Base-by-base conservation (phyloP, 352 stramenopile species). In the Globisporangium echinulatum region DNA sequence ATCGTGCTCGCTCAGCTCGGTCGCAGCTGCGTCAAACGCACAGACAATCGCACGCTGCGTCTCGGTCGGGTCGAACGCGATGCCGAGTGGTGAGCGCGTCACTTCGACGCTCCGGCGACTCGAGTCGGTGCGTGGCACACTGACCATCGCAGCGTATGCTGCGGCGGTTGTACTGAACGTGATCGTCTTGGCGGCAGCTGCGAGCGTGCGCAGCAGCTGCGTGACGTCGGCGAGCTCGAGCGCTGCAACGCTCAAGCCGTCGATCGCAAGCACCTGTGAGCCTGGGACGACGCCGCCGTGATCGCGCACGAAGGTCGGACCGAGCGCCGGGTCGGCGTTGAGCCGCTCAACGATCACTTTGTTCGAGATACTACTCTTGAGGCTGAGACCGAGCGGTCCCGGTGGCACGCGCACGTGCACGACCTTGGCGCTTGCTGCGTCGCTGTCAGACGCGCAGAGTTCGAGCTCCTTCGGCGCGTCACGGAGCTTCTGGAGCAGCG, bases 381-480 rank as follows among this genome's bases (percentile, higher is more conserved):
- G 57, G 47, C 82, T 74, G 36, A 87, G 70, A 3, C 79, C 79
- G 14, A 88, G 64, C 3, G 79, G 64, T 3, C 79, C 79, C n/a
- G 70, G 48, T 0, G 68, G 67, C 5, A 88, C 59, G 6, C 59
- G 67, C 9, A 87, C 64, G 42, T 76, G 65, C 3, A 85, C 33
- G 0, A 68, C 52, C 8, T 66, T 69, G 19, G 62, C 63, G 38
- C 67, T 76, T 8, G 52, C 37, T 10, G 42, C 46, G 9, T 11
- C 13, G n/a, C 49, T 56, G 11, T 51, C 37, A 2, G 49, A 56
- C 10, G 58, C 57, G 36, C 64, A 54, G 17, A 86, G 82, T 0
- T 37, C 49, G 10, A 88, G 58, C 9, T 69, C 55, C 62, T 87
- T 88, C 0, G 74, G 64, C 2, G 38, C 49, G 7, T 74, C 58